Evolutionary conservation across 73 alveolate genomes (phyloP).

Genomic region (Urostyla sp.): DNA sequence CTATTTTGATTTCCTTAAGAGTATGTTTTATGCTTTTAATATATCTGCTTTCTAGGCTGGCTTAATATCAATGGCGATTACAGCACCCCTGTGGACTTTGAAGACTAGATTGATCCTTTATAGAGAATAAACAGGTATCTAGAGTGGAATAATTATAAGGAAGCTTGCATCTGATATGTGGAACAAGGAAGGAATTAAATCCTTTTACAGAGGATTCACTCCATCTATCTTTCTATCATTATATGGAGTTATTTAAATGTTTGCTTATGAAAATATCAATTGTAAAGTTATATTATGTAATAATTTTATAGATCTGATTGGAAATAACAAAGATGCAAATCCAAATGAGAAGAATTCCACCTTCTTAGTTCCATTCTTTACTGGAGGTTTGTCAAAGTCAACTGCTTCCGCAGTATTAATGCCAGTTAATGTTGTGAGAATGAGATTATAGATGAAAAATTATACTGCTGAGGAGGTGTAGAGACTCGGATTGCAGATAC

Average conservation of each 20-base stretch:
- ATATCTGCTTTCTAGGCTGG: conserved; percentile 45
- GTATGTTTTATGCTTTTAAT: too few species aligned
- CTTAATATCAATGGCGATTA: neutral
- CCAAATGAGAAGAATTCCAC: too few species aligned
- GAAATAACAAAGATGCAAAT: too few species aligned
- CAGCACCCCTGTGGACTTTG: conserved; percentile 53
- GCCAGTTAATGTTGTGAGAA: conserved; percentile 36
- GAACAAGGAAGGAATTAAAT: conserved; percentile 30
- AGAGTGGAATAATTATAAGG: neutral
- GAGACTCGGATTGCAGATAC: neutral
- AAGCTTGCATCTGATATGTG: conserved; percentile 31
- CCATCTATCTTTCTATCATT: conserved; percentile 22
- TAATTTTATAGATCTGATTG: too few species aligned
- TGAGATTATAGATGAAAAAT: conserved; percentile 42
- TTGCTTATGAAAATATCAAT: conserved; percentile 40
- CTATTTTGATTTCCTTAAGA: conserved; percentile 1
- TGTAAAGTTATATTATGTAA: too few species aligned
- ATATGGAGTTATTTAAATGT: conserved; percentile 61
- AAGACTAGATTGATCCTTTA: conserved; percentile 49
- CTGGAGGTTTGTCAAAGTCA: conserved; percentile 45
- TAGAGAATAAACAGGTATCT: neutral
- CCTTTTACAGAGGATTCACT: conserved; percentile 52
- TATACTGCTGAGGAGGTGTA: conserved; percentile 48
- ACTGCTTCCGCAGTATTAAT: conserved; percentile 25
- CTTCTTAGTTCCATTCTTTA: conserved; percentile 49